These are phyloP conservation scores for Henningerozyma blattae DNA, from an alignment of 805 yeast genomes.

Conservation along the genomic window DNA sequence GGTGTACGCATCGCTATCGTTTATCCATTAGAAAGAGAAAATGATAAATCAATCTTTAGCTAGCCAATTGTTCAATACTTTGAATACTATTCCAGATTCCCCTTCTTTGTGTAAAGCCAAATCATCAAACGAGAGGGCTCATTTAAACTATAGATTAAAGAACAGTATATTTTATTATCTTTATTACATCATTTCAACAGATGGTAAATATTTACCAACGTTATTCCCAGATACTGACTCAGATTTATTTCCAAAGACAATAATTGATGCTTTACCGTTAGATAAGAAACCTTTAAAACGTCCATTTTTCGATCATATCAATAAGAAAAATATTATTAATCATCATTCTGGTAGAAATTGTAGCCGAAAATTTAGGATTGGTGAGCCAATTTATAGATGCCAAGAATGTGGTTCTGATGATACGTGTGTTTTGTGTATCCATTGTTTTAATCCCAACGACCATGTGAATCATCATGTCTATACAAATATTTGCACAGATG, in stretches of 20 bases:
- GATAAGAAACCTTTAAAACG: background rate
- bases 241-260: background rate
- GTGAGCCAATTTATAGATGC: constrained; percentile 64
- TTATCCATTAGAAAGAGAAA: too few relatives aligned
- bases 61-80: constrained; percentile 6
- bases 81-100: constrained; percentile 9
- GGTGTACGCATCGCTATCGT: too few relatives aligned
- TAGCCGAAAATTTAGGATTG: constrained; percentile 46
- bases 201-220: constrained; percentile 24
- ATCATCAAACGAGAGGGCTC: constrained; percentile 13
- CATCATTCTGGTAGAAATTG: constrained; percentile 55
- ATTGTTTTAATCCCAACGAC: constrained; percentile 60
- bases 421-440: constrained; percentile 64
- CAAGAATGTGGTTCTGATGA: constrained; percentile 66
- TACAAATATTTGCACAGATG: constrained; percentile 40
- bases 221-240: constrained; percentile 23
- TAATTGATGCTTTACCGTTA: background rate
- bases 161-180: constrained; percentile 14
- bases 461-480: constrained; percentile 57
- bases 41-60: constrained; percentile 1
- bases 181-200: constrained; percentile 24
- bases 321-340: constrained; percentile 6
- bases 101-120: constrained; percentile 9
- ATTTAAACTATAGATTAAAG: constrained; percentile 10
- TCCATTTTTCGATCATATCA: background rate